A percentile compares a stretch with the other conserved stretches of the same genome.
Conservation (phyloP, 257 asterid genomes). For the Cruciata laevipes region DNA sequence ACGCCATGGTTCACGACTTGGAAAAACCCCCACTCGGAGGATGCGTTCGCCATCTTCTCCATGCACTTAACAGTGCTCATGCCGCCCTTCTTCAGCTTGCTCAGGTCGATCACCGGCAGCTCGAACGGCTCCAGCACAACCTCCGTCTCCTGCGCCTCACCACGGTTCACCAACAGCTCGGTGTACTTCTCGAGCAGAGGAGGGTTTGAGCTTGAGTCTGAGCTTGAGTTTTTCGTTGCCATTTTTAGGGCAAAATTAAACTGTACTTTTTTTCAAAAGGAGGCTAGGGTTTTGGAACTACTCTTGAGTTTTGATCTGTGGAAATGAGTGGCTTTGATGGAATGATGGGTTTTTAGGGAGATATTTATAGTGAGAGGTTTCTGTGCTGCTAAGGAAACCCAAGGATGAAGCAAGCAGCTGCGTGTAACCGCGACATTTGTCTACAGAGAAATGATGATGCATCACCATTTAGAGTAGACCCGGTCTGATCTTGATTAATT, state of each 20-base stretch:
- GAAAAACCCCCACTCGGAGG: conserved; percentile 73
- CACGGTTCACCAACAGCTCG: background rate
- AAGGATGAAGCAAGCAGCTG: background rate
- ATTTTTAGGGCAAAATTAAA: background rate
- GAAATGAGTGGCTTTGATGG: background rate
- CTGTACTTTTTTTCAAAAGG: background rate
- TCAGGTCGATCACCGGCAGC: conserved; percentile 42
- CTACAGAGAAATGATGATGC: conserved; percentile 9
- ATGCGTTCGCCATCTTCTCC: conserved; percentile 32
- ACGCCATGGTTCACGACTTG: conserved; percentile 67
- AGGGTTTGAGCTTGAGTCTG: conserved; percentile 20
- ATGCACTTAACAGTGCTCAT: conserved; percentile 23
- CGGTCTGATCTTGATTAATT: background rate
- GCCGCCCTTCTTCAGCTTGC: conserved; percentile 20
- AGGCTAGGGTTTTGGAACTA: background rate
- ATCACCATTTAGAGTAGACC: background rate
- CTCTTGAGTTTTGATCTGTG: background rate
- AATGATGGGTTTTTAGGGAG: background rate
- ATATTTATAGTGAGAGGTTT: conserved; percentile 6
- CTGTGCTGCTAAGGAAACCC: too few species aligned
- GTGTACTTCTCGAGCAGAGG: conserved; percentile 25
- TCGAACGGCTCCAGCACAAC: conserved; percentile 14
- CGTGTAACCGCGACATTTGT: conserved; percentile 21
- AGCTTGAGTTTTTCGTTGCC: background rate
- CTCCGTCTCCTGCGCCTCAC: background rate